Conservation (phyloP, 2,329 filamentous ascomycete species). For the Gnomoniopsis sp. region DNA sequence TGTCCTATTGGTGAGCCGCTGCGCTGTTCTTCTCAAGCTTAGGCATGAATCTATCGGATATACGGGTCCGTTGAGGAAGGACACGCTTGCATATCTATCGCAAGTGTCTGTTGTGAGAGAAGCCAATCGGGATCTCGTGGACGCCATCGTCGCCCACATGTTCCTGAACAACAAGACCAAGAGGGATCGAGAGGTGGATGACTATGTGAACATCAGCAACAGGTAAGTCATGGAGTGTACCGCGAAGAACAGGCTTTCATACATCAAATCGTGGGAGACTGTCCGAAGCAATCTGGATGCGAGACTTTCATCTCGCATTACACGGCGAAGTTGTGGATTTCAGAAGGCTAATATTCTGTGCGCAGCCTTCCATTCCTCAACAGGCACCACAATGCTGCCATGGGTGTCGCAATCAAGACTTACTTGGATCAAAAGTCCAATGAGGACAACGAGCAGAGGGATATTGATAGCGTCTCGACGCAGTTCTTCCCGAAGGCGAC, state of each 20-base stretch:
- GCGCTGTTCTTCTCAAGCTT: conserved; percentile 78
- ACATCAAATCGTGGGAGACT: neutral
- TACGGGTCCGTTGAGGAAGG: conserved; percentile 88
- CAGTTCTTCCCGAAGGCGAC: conserved; percentile 52
- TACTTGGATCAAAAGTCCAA: conserved; percentile 14
- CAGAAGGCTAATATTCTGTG: conserved; percentile 19
- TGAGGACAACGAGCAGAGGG: conserved; percentile 22
- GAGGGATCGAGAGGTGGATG: conserved; percentile 54
- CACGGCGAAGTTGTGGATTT: neutral
- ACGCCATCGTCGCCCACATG: conserved; percentile 76
- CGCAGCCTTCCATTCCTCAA: conserved; percentile 17
- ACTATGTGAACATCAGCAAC: conserved; percentile 66
- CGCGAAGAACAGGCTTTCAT: too few relatives aligned
- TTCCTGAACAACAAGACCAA: conserved; percentile 77
- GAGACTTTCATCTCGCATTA: too few relatives aligned
- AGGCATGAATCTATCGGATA: conserved; percentile 85
- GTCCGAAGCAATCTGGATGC: too few relatives aligned
- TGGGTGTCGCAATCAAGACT: conserved; percentile 17
- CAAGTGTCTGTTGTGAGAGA: conserved; percentile 76
- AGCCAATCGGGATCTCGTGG: conserved; percentile 76
- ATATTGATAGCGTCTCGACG: conserved; percentile 23
- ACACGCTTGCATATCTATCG: conserved; percentile 81
- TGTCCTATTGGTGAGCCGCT: conserved; percentile 79
- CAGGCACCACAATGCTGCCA: conserved; percentile 16
- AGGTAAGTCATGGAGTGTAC: conserved; percentile 63